Conservation (phyloP, 495 filamentous ascomycete genomes). For the Penicillium malachiteum region DNA sequence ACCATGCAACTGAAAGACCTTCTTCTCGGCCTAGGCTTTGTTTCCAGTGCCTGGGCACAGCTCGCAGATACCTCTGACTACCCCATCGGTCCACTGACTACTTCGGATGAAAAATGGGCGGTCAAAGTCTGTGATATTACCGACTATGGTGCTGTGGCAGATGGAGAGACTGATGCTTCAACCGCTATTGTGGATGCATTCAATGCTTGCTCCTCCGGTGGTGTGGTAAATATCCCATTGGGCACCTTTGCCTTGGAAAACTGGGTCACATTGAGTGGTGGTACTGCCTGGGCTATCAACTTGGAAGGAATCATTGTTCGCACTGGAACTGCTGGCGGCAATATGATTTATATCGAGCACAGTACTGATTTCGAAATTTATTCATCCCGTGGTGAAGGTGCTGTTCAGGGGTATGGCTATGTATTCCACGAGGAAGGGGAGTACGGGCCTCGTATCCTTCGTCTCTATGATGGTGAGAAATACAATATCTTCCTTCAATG, state of each 20-base stretch:
- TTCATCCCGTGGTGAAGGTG: conserved; percentile 36
- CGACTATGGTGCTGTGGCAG: conserved; percentile 23
- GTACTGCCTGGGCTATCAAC: conserved; percentile 35
- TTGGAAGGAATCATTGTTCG: conserved; percentile 45
- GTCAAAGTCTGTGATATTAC: conserved; percentile 25
- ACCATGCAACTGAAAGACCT: conserved; percentile 7
- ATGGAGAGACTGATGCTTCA: conserved; percentile 42
- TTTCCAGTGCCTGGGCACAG: conserved; percentile 6
- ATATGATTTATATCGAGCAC: conserved; percentile 44
- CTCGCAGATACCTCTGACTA: conserved; percentile 14
- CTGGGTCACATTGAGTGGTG: conserved; percentile 33
- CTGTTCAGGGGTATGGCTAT: conserved; percentile 48
- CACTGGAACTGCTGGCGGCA: conserved; percentile 36
- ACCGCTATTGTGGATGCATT: conserved; percentile 39
- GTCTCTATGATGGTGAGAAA: conserved; percentile 24
- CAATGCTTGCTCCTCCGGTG: conserved; percentile 31
- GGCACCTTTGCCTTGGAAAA: conserved; percentile 24
- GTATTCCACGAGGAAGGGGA: conserved; percentile 20
- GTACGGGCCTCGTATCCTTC: conserved; percentile 26
- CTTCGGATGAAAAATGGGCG: conserved; percentile 14
- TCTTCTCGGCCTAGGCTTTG: conserved; percentile 8
- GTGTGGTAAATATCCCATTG: conserved; percentile 24
- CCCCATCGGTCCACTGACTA: conserved; percentile 34
- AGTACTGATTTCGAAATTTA: conserved; percentile 48
- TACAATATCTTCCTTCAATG: neutral